phyloP scores from a whole-genome alignment of 2,329 filamentous ascomycete genomes.

The Monosporascus ibericus region DNA sequence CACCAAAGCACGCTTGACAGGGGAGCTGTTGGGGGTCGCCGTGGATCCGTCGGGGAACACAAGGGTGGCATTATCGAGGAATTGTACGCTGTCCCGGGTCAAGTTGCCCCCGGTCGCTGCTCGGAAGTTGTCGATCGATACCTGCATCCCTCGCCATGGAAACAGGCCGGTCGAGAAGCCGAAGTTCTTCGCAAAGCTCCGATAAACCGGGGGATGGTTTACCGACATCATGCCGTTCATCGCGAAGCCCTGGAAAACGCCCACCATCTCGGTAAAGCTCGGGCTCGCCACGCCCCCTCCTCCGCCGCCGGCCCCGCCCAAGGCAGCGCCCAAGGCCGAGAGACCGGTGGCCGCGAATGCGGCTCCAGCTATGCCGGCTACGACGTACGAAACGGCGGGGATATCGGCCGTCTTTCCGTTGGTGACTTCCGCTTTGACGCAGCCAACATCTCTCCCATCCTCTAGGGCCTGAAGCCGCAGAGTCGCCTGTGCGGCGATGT shows the following conservation, averaged over 20 bases:
- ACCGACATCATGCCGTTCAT: conserved; percentile 96
- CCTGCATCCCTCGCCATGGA: conserved; percentile 75
- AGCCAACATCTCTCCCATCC: conserved; percentile 61
- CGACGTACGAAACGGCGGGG: conserved; percentile 74
- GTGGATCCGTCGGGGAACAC: conserved; percentile 59
- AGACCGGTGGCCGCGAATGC: conserved; percentile 69
- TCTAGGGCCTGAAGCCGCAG: conserved; percentile 64
- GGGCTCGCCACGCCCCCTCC: conserved; percentile 65
- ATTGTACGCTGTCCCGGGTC: conserved; percentile 69
- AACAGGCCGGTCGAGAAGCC: conserved; percentile 83
- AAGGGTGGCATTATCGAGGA: conserved; percentile 69
- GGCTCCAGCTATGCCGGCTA: conserved; percentile 78
- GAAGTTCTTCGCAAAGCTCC: conserved; percentile 88
- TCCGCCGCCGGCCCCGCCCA: conserved; percentile 46
- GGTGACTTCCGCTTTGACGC: conserved; percentile 71
- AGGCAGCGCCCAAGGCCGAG: conserved; percentile 58
- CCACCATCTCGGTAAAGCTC: conserved; percentile 76
- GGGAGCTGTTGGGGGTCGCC: conserved; percentile 31
- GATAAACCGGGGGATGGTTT: conserved; percentile 79
- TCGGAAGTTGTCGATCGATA: conserved; percentile 79
- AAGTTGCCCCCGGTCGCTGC: conserved; percentile 77
- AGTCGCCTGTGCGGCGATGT: conserved; percentile 80
- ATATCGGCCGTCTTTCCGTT: conserved; percentile 82
- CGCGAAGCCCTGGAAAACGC: conserved; percentile 89
- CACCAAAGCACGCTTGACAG: conserved; percentile 50